Evolutionary conservation across 1,284 basidiomycete species (phyloP).

Genomic region (Mycosarcoma mackinlayi): DNA sequence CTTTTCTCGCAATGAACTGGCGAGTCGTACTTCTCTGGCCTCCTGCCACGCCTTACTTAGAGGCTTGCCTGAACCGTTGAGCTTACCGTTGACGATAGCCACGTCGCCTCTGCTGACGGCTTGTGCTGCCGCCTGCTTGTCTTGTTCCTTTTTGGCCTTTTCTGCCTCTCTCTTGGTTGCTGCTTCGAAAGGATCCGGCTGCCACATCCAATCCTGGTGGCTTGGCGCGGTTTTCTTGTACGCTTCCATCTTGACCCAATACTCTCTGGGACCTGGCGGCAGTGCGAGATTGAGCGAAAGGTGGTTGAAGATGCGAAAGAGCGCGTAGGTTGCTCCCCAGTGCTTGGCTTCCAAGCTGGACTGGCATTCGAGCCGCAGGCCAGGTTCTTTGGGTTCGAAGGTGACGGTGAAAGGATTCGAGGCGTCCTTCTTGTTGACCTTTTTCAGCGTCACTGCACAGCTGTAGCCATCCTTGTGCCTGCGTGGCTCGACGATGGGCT

Average conservation of each 20-base stretch:
- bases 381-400: slow-evolving; percentile 64
- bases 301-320: slow-evolving; percentile 65
- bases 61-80: slow-evolving; percentile 39
- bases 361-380: slow-evolving; percentile 52
- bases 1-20: slow-evolving; percentile 78
- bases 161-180: slow-evolving; percentile 57
- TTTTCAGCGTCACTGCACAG: slow-evolving; percentile 61
- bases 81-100: slow-evolving; percentile 32
- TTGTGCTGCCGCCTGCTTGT: slow-evolving; percentile 39
- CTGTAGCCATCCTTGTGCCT: slow-evolving; percentile 54
- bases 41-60: slow-evolving; percentile 74
- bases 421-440: slow-evolving; percentile 65
- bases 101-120: slow-evolving; percentile 33
- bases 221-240: slow-evolving; percentile 59
- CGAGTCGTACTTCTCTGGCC: slow-evolving; percentile 87
- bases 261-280: slow-evolving; percentile 66
- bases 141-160: slow-evolving; percentile 53
- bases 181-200: slow-evolving; percentile 66
- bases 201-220: slow-evolving; percentile 63
- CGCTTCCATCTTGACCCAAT: slow-evolving; percentile 63
- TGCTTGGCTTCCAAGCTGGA: slow-evolving; percentile 63
- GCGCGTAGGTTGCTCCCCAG: slow-evolving; percentile 68
- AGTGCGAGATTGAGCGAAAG: slow-evolving; percentile 61
- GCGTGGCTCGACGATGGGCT: slow-evolving; percentile 61
- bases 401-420: slow-evolving; percentile 57